A percentile compares a stretch with the other conserved stretches of the same genome.
Conservation (phyloP, 257 asterid genomes). For the Penstemon davidsonii region DNA sequence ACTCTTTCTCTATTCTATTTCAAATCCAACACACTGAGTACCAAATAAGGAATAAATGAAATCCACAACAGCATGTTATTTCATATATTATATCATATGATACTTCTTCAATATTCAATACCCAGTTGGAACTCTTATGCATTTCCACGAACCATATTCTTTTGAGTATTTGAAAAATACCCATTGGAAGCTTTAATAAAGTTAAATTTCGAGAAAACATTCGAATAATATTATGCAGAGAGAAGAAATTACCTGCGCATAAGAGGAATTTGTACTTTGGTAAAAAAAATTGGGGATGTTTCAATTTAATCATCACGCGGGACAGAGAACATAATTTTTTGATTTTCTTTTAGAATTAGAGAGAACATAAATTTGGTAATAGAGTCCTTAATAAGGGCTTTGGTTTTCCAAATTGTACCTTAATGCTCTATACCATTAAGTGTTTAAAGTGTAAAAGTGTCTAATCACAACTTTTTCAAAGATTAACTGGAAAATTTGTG, state of each 20-base stretch:
- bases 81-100: background rate
- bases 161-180: background rate
- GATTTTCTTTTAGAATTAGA: too few relatives aligned
- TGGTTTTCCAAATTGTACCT: too few relatives aligned
- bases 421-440: too few relatives aligned
- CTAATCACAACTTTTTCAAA: too few relatives aligned
- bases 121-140: background rate
- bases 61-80: too few relatives aligned
- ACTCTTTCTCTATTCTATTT: background rate
- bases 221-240: background rate
- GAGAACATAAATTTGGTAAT: too few relatives aligned
- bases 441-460: too few relatives aligned
- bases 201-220: background rate
- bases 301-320: too few relatives aligned
- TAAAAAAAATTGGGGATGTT: too few relatives aligned
- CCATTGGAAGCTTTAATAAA: background rate
- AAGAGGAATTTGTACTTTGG: background rate
- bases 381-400: too few relatives aligned
- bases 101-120: background rate
- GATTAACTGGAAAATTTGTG: too few relatives aligned
- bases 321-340: too few relatives aligned
- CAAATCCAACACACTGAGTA: background rate
- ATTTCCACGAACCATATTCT: background rate
- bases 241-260: slow-evolving; percentile 11
- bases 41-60: slow-evolving; percentile 3